These are phyloP conservation scores for Trametes coccinea DNA, from an alignment of 768 basidiomycete genomes.

Conservation along the genomic window DNA sequence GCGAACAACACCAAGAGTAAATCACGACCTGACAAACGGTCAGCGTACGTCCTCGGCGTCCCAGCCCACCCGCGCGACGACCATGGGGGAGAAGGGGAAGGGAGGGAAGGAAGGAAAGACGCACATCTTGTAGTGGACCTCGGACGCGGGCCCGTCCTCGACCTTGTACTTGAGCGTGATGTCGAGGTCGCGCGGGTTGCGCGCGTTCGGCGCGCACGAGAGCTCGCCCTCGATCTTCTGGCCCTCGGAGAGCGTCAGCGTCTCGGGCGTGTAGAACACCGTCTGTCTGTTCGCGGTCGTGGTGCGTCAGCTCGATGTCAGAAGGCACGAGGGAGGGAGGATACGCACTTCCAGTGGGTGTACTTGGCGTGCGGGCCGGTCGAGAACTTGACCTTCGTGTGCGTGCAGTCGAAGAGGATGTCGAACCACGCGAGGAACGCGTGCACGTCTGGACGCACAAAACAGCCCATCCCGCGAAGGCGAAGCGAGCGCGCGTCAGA, in stretches of 20 bases:
- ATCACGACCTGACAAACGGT: slow-evolving; percentile 78
- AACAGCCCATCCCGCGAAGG: neutral
- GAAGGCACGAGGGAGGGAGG: neutral
- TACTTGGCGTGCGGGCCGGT: slow-evolving; percentile 98
- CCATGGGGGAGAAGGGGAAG: slow-evolving; percentile 5
- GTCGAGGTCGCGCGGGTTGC: slow-evolving; percentile 95
- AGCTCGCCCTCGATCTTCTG: slow-evolving; percentile 74
- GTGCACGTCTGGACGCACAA: slow-evolving; percentile 68
- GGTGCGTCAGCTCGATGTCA: too few relatives aligned
- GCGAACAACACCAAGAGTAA: slow-evolving; percentile 1
- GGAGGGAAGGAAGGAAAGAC: slow-evolving; percentile 43
- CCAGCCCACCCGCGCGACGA: slow-evolving; percentile 4
- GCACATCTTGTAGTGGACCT: slow-evolving; percentile 84
- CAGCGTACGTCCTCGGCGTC: slow-evolving; percentile 46
- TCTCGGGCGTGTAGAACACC: slow-evolving; percentile 92
- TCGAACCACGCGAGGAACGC: slow-evolving; percentile 99
- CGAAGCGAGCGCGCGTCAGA: neutral
- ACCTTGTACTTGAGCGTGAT: slow-evolving; percentile 72
- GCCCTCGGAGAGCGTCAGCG: slow-evolving; percentile 66
- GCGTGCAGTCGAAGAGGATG: slow-evolving; percentile 91
- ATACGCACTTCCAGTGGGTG: slow-evolving; percentile 91
- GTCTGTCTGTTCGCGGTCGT: slow-evolving; percentile 64
- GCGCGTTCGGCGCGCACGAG: slow-evolving; percentile 82
- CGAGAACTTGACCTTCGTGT: slow-evolving; percentile 94
- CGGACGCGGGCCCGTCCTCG: slow-evolving; percentile 30